These are phyloP conservation scores for Aspergillus phoenicis DNA, from an alignment of 2,329 filamentous ascomycete genomes.

Conservation along the genomic window DNA sequence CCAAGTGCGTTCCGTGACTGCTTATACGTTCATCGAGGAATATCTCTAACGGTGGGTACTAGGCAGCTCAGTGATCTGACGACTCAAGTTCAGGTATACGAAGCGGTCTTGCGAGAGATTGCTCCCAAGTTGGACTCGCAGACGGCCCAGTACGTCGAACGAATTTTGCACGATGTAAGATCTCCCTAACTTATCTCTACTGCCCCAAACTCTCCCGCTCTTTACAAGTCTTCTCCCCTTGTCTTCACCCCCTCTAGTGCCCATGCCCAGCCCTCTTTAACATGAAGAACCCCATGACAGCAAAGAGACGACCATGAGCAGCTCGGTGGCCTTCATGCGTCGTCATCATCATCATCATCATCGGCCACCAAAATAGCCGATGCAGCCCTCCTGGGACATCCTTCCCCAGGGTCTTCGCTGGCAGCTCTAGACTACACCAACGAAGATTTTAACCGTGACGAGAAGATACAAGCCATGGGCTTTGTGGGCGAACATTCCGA, in stretches of 20 bases:
- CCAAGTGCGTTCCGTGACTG: conserved; percentile 39
- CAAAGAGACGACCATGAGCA: conserved; percentile 18
- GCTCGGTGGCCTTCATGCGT: conserved; percentile 12
- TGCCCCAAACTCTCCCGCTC: not conserved
- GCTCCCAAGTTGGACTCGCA: conserved; percentile 36
- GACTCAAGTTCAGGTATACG: conserved; percentile 39
- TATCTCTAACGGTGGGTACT: conserved; percentile 18
- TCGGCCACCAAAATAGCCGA: conserved; percentile 15
- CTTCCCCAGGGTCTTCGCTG: conserved; percentile 32
- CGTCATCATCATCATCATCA: conserved; percentile 12
- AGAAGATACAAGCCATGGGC: conserved; percentile 41
- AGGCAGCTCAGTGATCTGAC: conserved; percentile 45
- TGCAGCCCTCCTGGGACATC: conserved; percentile 15
- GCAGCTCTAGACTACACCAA: conserved; percentile 44
- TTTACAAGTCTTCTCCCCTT: not conserved
- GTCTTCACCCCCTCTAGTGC: not conserved
- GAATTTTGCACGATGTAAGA: conserved; percentile 38
- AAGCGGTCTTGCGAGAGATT: conserved; percentile 38
- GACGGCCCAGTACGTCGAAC: conserved; percentile 39
- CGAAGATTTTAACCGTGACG: conserved; percentile 48
- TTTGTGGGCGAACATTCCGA: conserved; percentile 51
- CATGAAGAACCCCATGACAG: conserved; percentile 10
- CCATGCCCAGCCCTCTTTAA: conserved; percentile 5
- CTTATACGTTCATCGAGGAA: not conserved
- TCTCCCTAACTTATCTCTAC: conserved; percentile 3